Percentiles rank a stretch among this genome's conserved stretches.
These are phyloP conservation scores for Nothophoma quercina DNA, from an alignment of 2,329 filamentous ascomycete species.

Conservation along the genomic window DNA sequence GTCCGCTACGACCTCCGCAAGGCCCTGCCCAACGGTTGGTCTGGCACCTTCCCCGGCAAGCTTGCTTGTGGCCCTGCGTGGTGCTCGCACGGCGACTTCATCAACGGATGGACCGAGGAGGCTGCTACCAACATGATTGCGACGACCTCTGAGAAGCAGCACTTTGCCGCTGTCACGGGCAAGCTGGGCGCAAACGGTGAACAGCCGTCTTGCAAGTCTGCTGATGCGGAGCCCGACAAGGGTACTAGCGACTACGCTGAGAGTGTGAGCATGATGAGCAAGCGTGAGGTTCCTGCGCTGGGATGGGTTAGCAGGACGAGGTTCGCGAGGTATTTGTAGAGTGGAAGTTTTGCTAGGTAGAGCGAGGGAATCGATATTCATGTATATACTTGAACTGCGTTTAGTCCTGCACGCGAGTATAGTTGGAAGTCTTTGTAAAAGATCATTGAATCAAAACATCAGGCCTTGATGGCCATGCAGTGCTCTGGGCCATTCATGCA, in stretches of 20 bases:
- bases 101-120: slow-evolving; percentile 57
- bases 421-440: not conserved
- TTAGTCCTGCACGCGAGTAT: not conserved
- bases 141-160: slow-evolving; percentile 44
- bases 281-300: slow-evolving; percentile 16
- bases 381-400: slow-evolving; percentile 3
- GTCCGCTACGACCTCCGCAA: slow-evolving; percentile 58
- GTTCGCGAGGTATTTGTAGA: slow-evolving; percentile 11
- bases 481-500: too few species aligned
- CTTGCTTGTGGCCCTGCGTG: slow-evolving; percentile 52
- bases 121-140: slow-evolving; percentile 53
- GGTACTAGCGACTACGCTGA: slow-evolving; percentile 54
- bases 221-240: slow-evolving; percentile 53
- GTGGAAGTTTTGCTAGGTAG: not conserved
- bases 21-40: slow-evolving; percentile 55
- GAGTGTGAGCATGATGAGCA: slow-evolving; percentile 43
- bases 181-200: slow-evolving; percentile 42
- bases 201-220: slow-evolving; percentile 44
- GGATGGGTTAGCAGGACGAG: slow-evolving; percentile 12
- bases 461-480: not conserved
- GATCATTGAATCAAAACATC: not conserved
- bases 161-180: slow-evolving; percentile 50
- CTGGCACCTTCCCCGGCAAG: slow-evolving; percentile 54
- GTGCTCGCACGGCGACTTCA: slow-evolving; percentile 58
- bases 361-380: not conserved